Conservation (phyloP, 2,329 filamentous ascomycete species). For the Amesomyces nigricolor region DNA sequence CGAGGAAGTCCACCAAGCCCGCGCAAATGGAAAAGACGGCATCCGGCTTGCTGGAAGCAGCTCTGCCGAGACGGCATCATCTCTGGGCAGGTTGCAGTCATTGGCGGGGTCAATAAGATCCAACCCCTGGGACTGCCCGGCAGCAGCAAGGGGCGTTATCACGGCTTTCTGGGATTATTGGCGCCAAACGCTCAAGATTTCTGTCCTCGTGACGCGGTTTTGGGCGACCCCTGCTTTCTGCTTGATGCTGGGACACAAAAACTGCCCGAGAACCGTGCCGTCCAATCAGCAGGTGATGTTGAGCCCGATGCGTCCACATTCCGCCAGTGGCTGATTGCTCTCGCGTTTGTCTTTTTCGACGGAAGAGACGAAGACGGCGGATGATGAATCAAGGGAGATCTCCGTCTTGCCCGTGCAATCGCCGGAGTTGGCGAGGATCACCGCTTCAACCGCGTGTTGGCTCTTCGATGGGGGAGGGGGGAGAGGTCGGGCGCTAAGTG, state of each 20-base stretch:
- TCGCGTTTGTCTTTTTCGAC: not conserved
- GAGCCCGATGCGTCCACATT: not conserved
- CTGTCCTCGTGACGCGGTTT: slow-evolving; percentile 25
- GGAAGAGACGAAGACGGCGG: not conserved
- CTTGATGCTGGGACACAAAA: slow-evolving; percentile 10
- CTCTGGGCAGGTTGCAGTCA: slow-evolving; percentile 9
- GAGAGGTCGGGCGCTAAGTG: too few relatives aligned
- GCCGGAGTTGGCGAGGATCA: not conserved
- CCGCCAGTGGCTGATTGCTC: not conserved
- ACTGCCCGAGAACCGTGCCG: not conserved
- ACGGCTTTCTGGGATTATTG: slow-evolving; percentile 6
- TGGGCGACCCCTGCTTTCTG: slow-evolving; percentile 17
- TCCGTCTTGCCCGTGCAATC: not conserved
- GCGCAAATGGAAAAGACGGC: slow-evolving; percentile 8
- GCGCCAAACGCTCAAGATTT: slow-evolving; percentile 18
- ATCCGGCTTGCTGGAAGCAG: slow-evolving; percentile 26
- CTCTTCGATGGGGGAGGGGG: not conserved
- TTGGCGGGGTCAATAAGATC: slow-evolving; percentile 13
- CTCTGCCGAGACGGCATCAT: slow-evolving; percentile 20
- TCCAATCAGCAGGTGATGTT: slow-evolving; percentile 10
- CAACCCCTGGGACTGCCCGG: slow-evolving; percentile 7
- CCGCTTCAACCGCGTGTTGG: not conserved
- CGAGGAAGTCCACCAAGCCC: not conserved
- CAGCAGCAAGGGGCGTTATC: slow-evolving; percentile 15
- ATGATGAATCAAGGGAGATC: not conserved